Percentiles rank a stretch among this genome's conserved stretches.
Conservation (phyloP, 2,329 filamentous ascomycete species). For the Claviceps maximensis region DNA sequence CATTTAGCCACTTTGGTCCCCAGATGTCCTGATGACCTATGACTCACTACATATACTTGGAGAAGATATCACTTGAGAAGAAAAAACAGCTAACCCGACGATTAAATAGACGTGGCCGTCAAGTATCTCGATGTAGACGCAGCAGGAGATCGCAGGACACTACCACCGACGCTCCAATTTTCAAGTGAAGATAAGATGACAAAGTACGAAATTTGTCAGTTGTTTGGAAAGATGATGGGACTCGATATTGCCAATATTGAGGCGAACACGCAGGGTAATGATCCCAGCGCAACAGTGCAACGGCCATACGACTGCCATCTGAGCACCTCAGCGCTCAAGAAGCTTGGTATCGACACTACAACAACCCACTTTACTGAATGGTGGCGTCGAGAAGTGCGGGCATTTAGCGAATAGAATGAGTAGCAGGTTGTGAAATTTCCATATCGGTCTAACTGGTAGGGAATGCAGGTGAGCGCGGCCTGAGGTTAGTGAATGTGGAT, state of each 20-base stretch:
- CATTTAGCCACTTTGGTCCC: no score
- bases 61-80: neutral
- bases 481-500: neutral
- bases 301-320: constrained; percentile 82
- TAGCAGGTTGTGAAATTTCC: neutral
- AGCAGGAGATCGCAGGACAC: constrained; percentile 30
- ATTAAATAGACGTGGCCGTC: constrained; percentile 47
- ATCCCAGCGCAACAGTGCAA: constrained; percentile 57
- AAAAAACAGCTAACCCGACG: neutral
- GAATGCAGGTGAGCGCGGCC: neutral
- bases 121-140: constrained; percentile 46
- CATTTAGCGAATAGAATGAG: constrained; percentile 37
- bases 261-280: constrained; percentile 57
- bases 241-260: constrained; percentile 55
- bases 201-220: constrained; percentile 77
- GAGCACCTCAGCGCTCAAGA: constrained; percentile 58
- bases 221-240: constrained; percentile 68
- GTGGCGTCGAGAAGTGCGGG: constrained; percentile 58
- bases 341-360: constrained; percentile 60
- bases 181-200: constrained; percentile 76
- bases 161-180: constrained; percentile 70
- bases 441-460: neutral
- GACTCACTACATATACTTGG: no score
- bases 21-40: no score
- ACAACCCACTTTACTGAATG: constrained; percentile 66